These are phyloP conservation scores for Colletotrichum musicola DNA, from an alignment of 2,329 filamentous ascomycete species.

Conservation along the genomic window DNA sequence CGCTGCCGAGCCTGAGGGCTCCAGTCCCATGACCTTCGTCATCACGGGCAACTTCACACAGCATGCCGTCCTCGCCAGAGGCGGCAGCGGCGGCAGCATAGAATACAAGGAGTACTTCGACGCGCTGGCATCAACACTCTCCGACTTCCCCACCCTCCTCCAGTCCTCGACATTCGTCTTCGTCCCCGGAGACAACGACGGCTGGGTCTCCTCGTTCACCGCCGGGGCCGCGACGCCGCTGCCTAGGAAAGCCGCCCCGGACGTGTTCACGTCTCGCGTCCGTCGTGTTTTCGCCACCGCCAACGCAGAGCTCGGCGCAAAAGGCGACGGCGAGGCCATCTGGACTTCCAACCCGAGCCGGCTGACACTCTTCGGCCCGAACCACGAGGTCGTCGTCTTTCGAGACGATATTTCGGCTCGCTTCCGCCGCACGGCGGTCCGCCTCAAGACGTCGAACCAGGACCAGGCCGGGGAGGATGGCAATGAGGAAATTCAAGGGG, in stretches of 20 bases:
- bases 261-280: constrained; percentile 90
- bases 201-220: constrained; percentile 91
- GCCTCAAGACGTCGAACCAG: constrained; percentile 66
- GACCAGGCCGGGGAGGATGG: constrained; percentile 47
- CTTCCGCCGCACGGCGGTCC: constrained; percentile 80
- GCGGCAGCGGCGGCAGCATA: constrained; percentile 83
- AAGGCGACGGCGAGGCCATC: constrained; percentile 75
- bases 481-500: constrained; percentile 45
- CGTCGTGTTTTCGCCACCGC: constrained; percentile 83
- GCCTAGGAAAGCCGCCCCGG: constrained; percentile 80
- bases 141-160: constrained; percentile 86
- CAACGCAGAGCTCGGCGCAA: constrained; percentile 72
- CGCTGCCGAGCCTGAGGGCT: constrained; percentile 71
- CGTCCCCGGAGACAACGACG: constrained; percentile 95
- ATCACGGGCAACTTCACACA: constrained; percentile 87
- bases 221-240: constrained; percentile 79
- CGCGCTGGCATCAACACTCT: constrained; percentile 81
- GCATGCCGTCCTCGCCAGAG: constrained; percentile 74
- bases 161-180: constrained; percentile 88
- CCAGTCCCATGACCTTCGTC: constrained; percentile 82
- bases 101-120: constrained; percentile 99
- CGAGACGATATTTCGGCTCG: constrained; percentile 88
- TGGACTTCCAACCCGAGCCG: constrained; percentile 92
- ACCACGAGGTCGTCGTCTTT: constrained; percentile 88
- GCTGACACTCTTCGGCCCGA: constrained; percentile 86